Base-by-base conservation (phyloP, 177 flowering plant genomes). In the Vitis hybrid region DNA sequence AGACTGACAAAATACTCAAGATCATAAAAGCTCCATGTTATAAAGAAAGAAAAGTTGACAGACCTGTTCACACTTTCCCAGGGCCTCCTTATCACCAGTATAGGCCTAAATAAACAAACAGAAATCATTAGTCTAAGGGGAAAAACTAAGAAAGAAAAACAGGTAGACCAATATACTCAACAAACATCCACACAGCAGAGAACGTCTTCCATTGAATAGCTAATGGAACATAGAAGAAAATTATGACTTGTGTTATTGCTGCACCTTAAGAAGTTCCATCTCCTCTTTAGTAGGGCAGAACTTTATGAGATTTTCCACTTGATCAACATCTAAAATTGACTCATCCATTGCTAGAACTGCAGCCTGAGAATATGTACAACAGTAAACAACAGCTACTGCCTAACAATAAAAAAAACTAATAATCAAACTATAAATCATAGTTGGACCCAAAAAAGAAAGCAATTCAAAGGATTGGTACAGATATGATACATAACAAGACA, bases 21-120 rank as follows among this genome's bases (percentile, higher is more conserved):
- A 53, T 31, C 8, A 22, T 2, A 39, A 0, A 66, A 10, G 62
- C 7, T 22, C 7, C 50, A 4, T 10, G 29, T 14, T 10, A 22
- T 2, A 55, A 16, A 69, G 60, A 57, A 7, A 10, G 5, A 63
- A 68, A 72, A 3, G 49, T 59, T 34, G 18, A 65, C 85, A 73
- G 14, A 96, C 99, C 98, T 90, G 99, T 83, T 96, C 99, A 76
- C 99, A 96, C 82, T 90, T 96, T 70, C 99, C 99, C 70, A 96
- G 76, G 31, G 77, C 88, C 67, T 84, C 91, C 83, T 79, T 85
- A 73, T 93, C 87, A 63, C 98, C 99, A 52, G 80, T 85, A 73
- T 91, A 96, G 58, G 68, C 76, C 99, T 96, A 75, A 54, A 64
- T 54, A 72, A 51, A 60, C 62, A 61, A 48, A 48, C 50, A 71